Conservation (phyloP, 2,329 filamentous ascomycete species). For the Sclerotinia minor region DNA sequence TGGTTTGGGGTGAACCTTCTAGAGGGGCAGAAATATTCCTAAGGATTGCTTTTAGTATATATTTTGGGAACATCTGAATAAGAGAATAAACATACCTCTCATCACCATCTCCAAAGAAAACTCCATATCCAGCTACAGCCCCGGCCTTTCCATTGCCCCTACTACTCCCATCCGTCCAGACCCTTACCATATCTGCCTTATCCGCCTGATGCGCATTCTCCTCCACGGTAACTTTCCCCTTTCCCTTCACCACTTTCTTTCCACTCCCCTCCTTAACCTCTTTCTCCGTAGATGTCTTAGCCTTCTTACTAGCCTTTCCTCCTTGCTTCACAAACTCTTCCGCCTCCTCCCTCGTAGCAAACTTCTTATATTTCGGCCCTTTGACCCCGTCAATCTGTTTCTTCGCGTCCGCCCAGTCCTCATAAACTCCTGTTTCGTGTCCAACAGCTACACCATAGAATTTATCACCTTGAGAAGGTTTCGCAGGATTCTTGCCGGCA, state of each 20-base stretch:
- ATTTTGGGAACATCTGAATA: slow-evolving; percentile 4
- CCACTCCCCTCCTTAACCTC: slow-evolving; percentile 26
- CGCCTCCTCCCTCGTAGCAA: slow-evolving; percentile 68
- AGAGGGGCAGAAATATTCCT: slow-evolving; percentile 53
- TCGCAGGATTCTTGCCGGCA: slow-evolving; percentile 54
- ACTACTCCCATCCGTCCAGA: slow-evolving; percentile 66
- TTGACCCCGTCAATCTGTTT: slow-evolving; percentile 73
- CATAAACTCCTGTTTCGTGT: slow-evolving; percentile 59
- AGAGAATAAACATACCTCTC: slow-evolving; percentile 46
- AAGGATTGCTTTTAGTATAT: not conserved
- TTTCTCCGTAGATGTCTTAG: slow-evolving; percentile 37
- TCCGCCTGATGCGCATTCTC: slow-evolving; percentile 32
- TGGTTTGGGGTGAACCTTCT: slow-evolving; percentile 65
- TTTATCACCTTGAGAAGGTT: slow-evolving; percentile 41
- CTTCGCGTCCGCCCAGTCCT: slow-evolving; percentile 67
- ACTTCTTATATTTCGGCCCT: slow-evolving; percentile 69
- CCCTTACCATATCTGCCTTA: slow-evolving; percentile 41
- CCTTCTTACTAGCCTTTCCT: slow-evolving; percentile 34
- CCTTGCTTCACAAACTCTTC: slow-evolving; percentile 67
- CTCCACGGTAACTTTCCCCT: slow-evolving; percentile 4
- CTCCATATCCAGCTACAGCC: slow-evolving; percentile 61
- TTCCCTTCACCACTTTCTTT: slow-evolving; percentile 31
- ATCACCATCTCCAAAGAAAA: slow-evolving; percentile 61
- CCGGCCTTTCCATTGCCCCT: slow-evolving; percentile 57
- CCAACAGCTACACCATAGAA: slow-evolving; percentile 65